phyloP scores from a whole-genome alignment of 2,329 filamentous ascomycete genomes.

The Colletotrichum endophyticum region DNA sequence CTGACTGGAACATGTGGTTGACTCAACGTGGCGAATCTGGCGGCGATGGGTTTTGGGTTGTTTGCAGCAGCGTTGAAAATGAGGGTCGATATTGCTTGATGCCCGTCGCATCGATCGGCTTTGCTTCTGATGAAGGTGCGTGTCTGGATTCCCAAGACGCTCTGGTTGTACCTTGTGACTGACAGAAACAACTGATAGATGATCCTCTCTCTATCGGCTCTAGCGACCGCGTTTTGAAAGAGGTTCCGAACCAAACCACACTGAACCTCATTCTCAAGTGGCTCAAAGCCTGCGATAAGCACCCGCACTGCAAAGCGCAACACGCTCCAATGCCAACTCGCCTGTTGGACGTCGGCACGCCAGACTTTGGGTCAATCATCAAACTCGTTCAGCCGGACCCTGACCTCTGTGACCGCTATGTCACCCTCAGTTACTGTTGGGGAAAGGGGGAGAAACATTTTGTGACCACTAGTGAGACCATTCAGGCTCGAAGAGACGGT shows the following conservation, averaged over 20 bases:
- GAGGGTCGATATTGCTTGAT: background rate
- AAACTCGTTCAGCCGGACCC: background rate
- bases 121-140: constrained; percentile 1
- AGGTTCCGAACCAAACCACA: background rate
- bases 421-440: constrained; percentile 14
- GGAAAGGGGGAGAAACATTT: background rate
- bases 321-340: background rate
- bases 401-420: background rate
- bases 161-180: background rate
- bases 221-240: background rate
- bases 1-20: constrained; percentile 12
- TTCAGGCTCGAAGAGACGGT: background rate
- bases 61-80: background rate
- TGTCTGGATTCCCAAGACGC: background rate
- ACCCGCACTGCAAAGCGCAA: background rate
- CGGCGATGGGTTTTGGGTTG: constrained; percentile 8
- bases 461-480: background rate
- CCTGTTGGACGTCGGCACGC: background rate
- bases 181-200: background rate
- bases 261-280: background rate
- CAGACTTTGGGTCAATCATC: background rate
- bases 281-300: constrained; percentile 4
- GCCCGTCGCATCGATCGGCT: background rate
- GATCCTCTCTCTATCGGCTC: background rate
- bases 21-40: background rate